Conservation (phyloP, 768 basidiomycete genomes). For the Pulveroboletus sp. region DNA sequence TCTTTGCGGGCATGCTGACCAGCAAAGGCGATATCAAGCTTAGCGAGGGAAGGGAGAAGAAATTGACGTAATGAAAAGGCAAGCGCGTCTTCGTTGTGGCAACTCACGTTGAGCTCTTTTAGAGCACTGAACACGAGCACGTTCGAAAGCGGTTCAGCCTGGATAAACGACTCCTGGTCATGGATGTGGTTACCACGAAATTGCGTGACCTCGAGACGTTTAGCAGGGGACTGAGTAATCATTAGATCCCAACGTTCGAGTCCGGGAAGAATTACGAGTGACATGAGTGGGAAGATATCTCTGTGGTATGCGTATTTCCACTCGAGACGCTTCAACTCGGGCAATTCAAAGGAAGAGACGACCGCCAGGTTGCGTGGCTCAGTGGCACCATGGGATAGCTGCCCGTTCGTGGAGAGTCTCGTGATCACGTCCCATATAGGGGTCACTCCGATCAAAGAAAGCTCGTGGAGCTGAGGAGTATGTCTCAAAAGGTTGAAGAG, state of each 20-base stretch:
- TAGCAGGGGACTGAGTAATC: slow-evolving; percentile 33
- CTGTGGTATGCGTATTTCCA: slow-evolving; percentile 43
- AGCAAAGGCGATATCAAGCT: slow-evolving; percentile 40
- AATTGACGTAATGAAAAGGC: slow-evolving; percentile 39
- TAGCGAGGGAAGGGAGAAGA: slow-evolving; percentile 40
- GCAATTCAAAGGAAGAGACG: slow-evolving; percentile 30
- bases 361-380: slow-evolving; percentile 6
- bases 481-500: slow-evolving; percentile 35
- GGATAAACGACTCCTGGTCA: slow-evolving; percentile 28
- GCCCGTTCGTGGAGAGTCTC: slow-evolving; percentile 9
- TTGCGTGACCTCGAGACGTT: slow-evolving; percentile 23
- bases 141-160: slow-evolving; percentile 24
- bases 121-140: slow-evolving; percentile 29
- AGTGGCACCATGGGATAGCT: slow-evolving; percentile 2
- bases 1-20: slow-evolving; percentile 25
- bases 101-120: slow-evolving; percentile 42
- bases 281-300: slow-evolving; percentile 42
- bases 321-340: slow-evolving; percentile 39
- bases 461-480: slow-evolving; percentile 38
- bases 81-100: slow-evolving; percentile 36
- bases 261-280: slow-evolving; percentile 36
- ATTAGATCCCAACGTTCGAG: slow-evolving; percentile 43
- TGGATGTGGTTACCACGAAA: slow-evolving; percentile 30
- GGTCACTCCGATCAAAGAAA: slow-evolving; percentile 39
- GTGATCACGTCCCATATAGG: slow-evolving; percentile 35